Percentiles rank a stretch among this genome's conserved stretches.
These are phyloP conservation scores for Pythium phragmitis DNA, from an alignment of 352 stramenopile genomes.

Conservation along the genomic window DNA sequence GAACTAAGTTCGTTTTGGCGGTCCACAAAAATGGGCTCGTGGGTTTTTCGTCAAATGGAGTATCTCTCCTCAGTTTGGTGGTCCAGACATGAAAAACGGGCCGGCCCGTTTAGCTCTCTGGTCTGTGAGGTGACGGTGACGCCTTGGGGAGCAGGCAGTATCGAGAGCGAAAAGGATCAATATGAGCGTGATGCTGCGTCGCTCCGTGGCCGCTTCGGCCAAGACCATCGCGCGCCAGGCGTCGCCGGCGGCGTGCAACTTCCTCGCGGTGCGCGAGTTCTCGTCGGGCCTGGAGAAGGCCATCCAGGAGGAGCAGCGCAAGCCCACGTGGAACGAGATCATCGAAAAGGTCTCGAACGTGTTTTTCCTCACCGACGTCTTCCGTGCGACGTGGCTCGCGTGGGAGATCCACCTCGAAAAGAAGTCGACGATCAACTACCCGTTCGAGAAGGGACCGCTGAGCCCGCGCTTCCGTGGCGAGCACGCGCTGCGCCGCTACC, in stretches of 20 bases:
- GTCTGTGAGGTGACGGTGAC: constrained; percentile 23
- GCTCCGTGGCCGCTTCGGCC: constrained; percentile 42
- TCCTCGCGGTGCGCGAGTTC: constrained; percentile 32
- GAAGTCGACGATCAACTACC: constrained; percentile 99
- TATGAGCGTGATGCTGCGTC: constrained; percentile 49
- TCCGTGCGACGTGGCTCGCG: constrained; percentile 75
- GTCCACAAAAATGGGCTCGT: constrained; percentile 19
- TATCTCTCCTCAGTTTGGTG: constrained; percentile 8
- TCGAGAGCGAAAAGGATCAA: constrained; percentile 3
- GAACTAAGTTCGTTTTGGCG: constrained; percentile 14
- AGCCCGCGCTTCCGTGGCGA: constrained; percentile 98
- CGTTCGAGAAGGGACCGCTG: constrained; percentile 97
- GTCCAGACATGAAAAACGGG: constrained; percentile 2
- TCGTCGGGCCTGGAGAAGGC: constrained; percentile 19
- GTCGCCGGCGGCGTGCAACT: constrained; percentile 14
- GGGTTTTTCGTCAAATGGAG: constrained; percentile 3
- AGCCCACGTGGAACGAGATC: constrained; percentile 67
- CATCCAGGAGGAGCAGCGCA: constrained; percentile 36
- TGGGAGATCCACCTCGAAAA: constrained; percentile 83
- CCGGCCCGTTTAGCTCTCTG: constrained; percentile 22
- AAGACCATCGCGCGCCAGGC: constrained; percentile 18
- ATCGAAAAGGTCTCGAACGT: constrained; percentile 81
- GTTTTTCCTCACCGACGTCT: constrained; percentile 84
- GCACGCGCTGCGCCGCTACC: constrained; percentile 97
- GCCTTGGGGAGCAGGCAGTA: background rate